These are phyloP conservation scores for Rostrohypoxylon terebratum DNA, from an alignment of 495 filamentous ascomycete species.

Conservation along the genomic window DNA sequence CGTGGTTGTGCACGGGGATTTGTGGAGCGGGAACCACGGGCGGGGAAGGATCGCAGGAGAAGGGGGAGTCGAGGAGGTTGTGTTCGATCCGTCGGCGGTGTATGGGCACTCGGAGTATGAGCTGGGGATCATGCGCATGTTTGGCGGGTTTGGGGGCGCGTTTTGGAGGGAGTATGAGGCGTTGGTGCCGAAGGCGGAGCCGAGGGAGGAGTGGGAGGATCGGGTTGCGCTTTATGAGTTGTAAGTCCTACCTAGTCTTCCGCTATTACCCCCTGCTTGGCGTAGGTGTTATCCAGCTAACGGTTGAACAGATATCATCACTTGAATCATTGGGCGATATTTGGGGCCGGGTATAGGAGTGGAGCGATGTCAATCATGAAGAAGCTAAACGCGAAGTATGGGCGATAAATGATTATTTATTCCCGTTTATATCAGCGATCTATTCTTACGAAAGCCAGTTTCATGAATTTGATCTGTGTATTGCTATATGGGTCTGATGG, in stretches of 20 bases:
- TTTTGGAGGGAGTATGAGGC: slow-evolving; percentile 84
- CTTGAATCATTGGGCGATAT: slow-evolving; percentile 88
- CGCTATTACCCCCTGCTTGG: neutral
- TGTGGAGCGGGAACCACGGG: slow-evolving; percentile 91
- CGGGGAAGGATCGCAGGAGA: slow-evolving; percentile 69
- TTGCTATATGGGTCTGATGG: neutral
- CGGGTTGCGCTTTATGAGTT: slow-evolving; percentile 82
- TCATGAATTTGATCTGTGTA: neutral
- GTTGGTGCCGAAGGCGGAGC: slow-evolving; percentile 81
- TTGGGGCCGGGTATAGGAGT: slow-evolving; percentile 78
- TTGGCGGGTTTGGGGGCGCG: slow-evolving; percentile 81
- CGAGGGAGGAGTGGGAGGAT: slow-evolving; percentile 86
- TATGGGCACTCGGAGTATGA: slow-evolving; percentile 94
- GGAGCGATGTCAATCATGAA: slow-evolving; percentile 82
- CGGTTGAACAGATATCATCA: slow-evolving; percentile 77
- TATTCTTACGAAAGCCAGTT: neutral
- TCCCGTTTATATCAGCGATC: neutral
- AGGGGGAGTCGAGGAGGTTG: slow-evolving; percentile 76
- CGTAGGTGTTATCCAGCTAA: slow-evolving; percentile 12
- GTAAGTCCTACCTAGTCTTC: slow-evolving; percentile 60
- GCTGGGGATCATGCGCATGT: slow-evolving; percentile 94
- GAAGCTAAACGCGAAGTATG: slow-evolving; percentile 75
- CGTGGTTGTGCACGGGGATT: slow-evolving; percentile 87
- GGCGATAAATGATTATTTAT: slow-evolving; percentile 21
- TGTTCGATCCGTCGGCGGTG: slow-evolving; percentile 82